These are phyloP conservation scores for Teratosphaeria epicoccoides DNA, from an alignment of 2,329 filamentous ascomycete genomes.

Conservation along the genomic window DNA sequence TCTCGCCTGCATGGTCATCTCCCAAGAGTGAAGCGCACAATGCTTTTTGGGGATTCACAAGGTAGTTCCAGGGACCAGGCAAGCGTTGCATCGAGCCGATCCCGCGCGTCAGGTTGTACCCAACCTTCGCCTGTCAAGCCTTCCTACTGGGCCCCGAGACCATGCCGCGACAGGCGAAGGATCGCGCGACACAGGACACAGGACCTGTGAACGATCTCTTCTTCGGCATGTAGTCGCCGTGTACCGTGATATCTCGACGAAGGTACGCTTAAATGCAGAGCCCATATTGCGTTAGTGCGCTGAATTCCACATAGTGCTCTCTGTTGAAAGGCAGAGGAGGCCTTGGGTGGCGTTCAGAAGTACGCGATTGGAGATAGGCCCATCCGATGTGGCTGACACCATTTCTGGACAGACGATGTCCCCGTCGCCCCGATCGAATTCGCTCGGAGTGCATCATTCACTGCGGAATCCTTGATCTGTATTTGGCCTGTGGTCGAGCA, in stretches of 20 bases:
- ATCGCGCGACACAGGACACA: neutral
- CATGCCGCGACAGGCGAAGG: neutral
- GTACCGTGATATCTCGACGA: too few relatives aligned
- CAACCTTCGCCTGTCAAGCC: neutral
- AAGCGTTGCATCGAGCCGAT: neutral
- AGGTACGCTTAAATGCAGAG: neutral
- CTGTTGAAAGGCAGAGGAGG: neutral
- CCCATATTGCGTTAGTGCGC: neutral
- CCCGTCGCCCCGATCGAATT: neutral
- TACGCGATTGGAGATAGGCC: too few relatives aligned
- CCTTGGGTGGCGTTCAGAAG: neutral
- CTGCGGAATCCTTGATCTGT: neutral
- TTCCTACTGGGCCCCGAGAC: neutral
- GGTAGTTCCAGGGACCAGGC: neutral
- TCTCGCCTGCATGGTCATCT: conserved; percentile 1
- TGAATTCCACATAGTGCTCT: neutral
- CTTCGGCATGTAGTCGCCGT: neutral
- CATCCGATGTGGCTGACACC: neutral
- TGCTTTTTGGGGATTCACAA: neutral
- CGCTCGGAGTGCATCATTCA: neutral
- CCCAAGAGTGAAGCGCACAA: neutral
- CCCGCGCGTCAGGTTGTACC: neutral
- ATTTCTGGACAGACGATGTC: neutral
- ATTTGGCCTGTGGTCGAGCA: neutral
- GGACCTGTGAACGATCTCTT: neutral